A percentile compares a stretch with the other conserved stretches of the same genome.
Conservation (phyloP, 805 yeast genomes). For the Lipomyces yamanashiensis region DNA sequence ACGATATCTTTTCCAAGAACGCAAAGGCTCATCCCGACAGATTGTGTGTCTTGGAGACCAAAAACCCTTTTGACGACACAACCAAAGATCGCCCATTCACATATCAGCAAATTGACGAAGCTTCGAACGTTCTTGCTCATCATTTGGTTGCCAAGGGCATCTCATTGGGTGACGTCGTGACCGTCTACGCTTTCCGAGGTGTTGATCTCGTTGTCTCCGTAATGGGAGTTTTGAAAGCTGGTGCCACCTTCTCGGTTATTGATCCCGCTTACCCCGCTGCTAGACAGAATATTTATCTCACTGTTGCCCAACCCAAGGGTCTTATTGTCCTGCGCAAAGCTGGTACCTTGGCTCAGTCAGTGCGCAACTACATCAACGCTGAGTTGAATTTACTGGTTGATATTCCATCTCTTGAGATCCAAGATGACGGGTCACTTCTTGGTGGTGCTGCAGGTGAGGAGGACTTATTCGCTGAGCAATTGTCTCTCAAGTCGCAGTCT, state of each 20-base stretch:
- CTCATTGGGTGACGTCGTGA: conserved; percentile 89
- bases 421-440: conserved; percentile 69
- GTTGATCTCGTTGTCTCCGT: conserved; percentile 96
- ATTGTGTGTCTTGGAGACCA: conserved; percentile 91
- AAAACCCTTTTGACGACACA: conserved; percentile 59
- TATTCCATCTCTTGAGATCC: conserved; percentile 76
- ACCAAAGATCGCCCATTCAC: conserved; percentile 71
- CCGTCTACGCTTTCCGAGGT: conserved; percentile 97
- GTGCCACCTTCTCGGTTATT: conserved; percentile 97
- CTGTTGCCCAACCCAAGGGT: conserved; percentile 93
- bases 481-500: conserved; percentile 54
- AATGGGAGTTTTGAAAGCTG: conserved; percentile 97
- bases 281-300: conserved; percentile 88
- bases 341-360: conserved; percentile 76
- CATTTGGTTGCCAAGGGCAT: conserved; percentile 81
- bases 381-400: conserved; percentile 75
- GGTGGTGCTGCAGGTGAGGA: conserved; percentile 52
- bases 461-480: conserved; percentile 59
- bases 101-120: conserved; percentile 86
- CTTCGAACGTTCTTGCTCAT: conserved; percentile 92
- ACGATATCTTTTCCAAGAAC: conserved; percentile 88
- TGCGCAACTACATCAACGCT: conserved; percentile 72
- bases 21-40: conserved; percentile 85
- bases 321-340: conserved; percentile 89
- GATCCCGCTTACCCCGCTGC: conserved; percentile 99